Evolutionary conservation across 257 asterid genomes (phyloP), one percentile per base, ranked within the genome.

Genomic region (Scutellaria baicalensis): DNA sequence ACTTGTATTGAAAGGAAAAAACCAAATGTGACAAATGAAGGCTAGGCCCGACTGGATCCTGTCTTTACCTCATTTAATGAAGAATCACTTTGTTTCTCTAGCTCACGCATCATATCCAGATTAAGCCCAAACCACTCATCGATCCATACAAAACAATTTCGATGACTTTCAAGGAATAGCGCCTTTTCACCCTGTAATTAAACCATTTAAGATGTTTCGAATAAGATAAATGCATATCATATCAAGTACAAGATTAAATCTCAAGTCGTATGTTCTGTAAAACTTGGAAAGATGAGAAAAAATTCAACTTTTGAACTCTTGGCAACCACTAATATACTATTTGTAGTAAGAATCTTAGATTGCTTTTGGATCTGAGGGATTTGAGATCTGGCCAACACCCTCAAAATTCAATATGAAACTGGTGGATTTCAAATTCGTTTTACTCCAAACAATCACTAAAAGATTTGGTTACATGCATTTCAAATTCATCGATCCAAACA

Each of bases 61-160:
- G 33, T 31, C 3, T 3, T 72, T 75, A 90, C 97, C 96, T 81
- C 57, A 68, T 90, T 90, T 65, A 93, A 61, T 3, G 97, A 84
- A 74, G 84, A 83, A 62, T 90, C 92, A 49, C 95, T 88, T 76
- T 88, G 78, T 70, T 65, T 78, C 82, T 93, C 98, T 6, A 93
- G 85, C 79, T 88, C 91, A 5, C 91, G 95, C 96, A 93, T 84
- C 83, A 74, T 72, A 39, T 90, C 95, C 75, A 85, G 45, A 8
- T 83, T 74, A 68, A 88, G 49, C 66, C 95, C 97, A 70, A 60
- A 83, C 98, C 98, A 93, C 58, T 93, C 96, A 16, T 90, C 98
- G 9, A 90, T 88, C 97, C 97, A 93, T 54, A 88, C 85, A 39
- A 93, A 87, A 57, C 86, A 82, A 73, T 87, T 93, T 33, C 91